phyloP scores from a whole-genome alignment of 805 yeast species.

The Lipomyces sp. region DNA sequence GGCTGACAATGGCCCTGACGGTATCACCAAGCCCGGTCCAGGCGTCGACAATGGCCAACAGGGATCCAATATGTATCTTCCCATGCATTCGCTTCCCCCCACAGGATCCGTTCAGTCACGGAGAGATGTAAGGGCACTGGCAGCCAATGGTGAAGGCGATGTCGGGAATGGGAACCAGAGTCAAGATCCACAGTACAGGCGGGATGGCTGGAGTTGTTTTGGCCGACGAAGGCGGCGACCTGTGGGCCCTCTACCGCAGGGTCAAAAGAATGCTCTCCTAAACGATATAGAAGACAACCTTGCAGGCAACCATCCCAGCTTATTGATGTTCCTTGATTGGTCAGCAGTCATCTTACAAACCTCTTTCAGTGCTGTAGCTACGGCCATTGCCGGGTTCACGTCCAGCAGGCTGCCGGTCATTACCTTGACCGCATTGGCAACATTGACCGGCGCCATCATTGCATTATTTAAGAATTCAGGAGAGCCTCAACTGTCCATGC shows the following conservation, averaged over 20 bases:
- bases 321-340: not conserved
- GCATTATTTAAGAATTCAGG: slow-evolving; percentile 3
- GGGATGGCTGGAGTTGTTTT: no score
- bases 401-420: not conserved
- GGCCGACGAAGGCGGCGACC: not conserved
- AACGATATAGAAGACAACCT: slow-evolving; percentile 6
- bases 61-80: no score
- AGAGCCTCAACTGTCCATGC: not conserved
- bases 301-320: not conserved
- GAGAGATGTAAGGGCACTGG: no score
- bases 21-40: no score
- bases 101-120: no score
- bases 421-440: not conserved
- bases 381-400: not conserved
- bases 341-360: not conserved
- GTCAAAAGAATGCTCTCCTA: slow-evolving; percentile 3
- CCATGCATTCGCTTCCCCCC: no score
- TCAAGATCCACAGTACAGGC: no score
- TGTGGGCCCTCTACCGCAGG: not conserved
- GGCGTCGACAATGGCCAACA: no score
- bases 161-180: no score
- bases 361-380: slow-evolving; percentile 2
- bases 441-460: slow-evolving; percentile 2
- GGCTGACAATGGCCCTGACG: no score
- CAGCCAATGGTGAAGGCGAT: no score